Base-by-base conservation (phyloP, 805 yeast genomes). In the Yarrowia bubula region DNA sequence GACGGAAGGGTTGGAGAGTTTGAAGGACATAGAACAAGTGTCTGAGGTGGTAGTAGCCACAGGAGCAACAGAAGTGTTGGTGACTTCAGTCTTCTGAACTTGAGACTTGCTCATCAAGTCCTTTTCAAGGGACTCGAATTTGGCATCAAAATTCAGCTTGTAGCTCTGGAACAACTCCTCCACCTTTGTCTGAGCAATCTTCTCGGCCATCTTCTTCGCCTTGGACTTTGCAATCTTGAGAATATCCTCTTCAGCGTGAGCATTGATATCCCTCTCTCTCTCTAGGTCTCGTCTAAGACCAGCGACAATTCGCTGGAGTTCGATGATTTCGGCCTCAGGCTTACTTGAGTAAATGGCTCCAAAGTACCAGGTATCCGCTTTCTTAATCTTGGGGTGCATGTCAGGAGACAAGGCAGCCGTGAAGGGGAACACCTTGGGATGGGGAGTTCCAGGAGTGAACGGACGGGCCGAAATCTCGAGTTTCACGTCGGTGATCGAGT, bases 21-120 rank as follows among this genome's bases (percentile, higher is more conserved):
- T 55, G 61, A 55, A 55, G 9, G 61, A 55, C 61, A 55, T 51
- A 1, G 58, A 51, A 32, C 58, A 38, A 14, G 57, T 17, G 35
- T 41, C 11, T 6, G 43, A 35, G 31, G 1, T 28, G n/a, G 42
- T 22, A 22, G 28, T 22, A 22, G 28, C 28, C 28, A 22, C 28
- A 22, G 28, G 28, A 22, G 28, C 28, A 22, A 22, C 28, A 22
- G 28, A 22, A 22, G 28, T 22, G 28, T 22, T 22, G 28, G 28
- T 5, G 5, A 22, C 28, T 3, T 22, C 28, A 5, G 28, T 22
- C 28, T 22, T 22, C 4, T 22, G 8, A 6, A 17, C 42, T 13
- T 38, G n/a, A n/a, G n/a, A n/a, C n/a, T n/a, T n/a, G n/a, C n/a
- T 13, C 42, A 8, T n/a, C 47, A 15, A 10, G 31, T 22, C 17